Conservation (phyloP, 352 stramenopile genomes). For the Globisporangium acanthophoron region DNA sequence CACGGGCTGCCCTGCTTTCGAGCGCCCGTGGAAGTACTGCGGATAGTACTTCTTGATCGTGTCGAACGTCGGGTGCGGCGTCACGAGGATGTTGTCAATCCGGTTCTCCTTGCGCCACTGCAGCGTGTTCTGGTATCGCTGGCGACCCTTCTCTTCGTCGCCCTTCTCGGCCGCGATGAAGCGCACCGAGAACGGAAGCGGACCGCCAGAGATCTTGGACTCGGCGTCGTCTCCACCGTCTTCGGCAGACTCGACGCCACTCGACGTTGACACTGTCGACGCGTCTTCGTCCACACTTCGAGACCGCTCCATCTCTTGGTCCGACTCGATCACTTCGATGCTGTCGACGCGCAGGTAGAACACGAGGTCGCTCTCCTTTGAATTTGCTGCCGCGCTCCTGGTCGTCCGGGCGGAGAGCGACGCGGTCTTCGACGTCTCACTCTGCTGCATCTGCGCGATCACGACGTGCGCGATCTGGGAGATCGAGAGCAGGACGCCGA, state of each 20-base stretch:
- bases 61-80: slow-evolving; percentile 73
- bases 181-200: slow-evolving; percentile 65
- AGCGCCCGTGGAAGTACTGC: slow-evolving; percentile 87
- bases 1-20: slow-evolving; percentile 64
- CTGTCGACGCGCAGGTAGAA: slow-evolving; percentile 54
- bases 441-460: slow-evolving; percentile 29
- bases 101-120: slow-evolving; percentile 83
- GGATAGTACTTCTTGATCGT: slow-evolving; percentile 91
- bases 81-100: slow-evolving; percentile 86
- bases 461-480: slow-evolving; percentile 71
- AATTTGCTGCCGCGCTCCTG: slow-evolving; percentile 11
- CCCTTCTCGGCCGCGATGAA: slow-evolving; percentile 85
- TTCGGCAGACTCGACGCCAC: slow-evolving; percentile 12
- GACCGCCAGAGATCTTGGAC: slow-evolving; percentile 43
- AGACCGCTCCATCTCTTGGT: slow-evolving; percentile 32
- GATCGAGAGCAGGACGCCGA: slow-evolving; percentile 69
- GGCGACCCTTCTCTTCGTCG: slow-evolving; percentile 70
- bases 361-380: slow-evolving; percentile 28
- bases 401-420: slow-evolving; percentile 1
- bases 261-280: slow-evolving; percentile 5
- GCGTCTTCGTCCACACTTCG: slow-evolving; percentile 1
- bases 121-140: slow-evolving; percentile 71
- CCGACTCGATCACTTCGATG: slow-evolving; percentile 60
- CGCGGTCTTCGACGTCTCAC: slow-evolving; percentile 13
- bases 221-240: slow-evolving; percentile 2